These are phyloP conservation scores for Cryptococcus sp. DNA, from an alignment of 1,284 basidiomycete species.

Conservation along the genomic window DNA sequence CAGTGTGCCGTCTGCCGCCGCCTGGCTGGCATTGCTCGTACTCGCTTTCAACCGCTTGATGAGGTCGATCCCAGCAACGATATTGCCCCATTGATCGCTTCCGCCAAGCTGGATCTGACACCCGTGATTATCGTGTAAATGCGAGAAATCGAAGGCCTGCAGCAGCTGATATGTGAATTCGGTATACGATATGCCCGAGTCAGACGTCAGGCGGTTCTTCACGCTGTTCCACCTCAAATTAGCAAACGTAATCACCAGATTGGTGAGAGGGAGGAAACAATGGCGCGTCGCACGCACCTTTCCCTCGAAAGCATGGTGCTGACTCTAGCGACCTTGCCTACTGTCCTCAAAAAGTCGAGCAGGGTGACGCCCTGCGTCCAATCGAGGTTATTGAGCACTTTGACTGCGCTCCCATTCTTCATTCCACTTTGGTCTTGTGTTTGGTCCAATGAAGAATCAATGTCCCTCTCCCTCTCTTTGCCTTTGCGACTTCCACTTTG, in stretches of 20 bases:
- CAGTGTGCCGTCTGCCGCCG: conserved; percentile 1
- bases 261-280: neutral
- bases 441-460: neutral
- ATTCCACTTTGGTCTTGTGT: neutral
- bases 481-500: conserved; percentile 18
- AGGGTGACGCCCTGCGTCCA: conserved; percentile 78
- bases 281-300: conserved; percentile 60
- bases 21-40: neutral
- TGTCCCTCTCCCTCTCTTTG: conserved; percentile 1
- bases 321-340: conserved; percentile 79
- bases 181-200: conserved; percentile 87
- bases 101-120: conserved; percentile 94
- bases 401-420: conserved; percentile 24
- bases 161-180: conserved; percentile 97
- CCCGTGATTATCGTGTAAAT: conserved; percentile 64
- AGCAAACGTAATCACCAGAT: neutral
- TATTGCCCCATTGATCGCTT: conserved; percentile 99
- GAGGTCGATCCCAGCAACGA: conserved; percentile 85
- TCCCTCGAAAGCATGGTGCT: conserved; percentile 90
- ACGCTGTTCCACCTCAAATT: conserved; percentile 62
- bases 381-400: conserved; percentile 77
- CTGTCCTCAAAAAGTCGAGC: conserved; percentile 80
- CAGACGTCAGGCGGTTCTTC: conserved; percentile 67
- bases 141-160: conserved; percentile 92
- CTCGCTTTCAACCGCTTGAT: conserved; percentile 62